Evolutionary conservation across 2,329 filamentous ascomycete genomes (phyloP).

Genomic region (Alternaria ventricosa): DNA sequence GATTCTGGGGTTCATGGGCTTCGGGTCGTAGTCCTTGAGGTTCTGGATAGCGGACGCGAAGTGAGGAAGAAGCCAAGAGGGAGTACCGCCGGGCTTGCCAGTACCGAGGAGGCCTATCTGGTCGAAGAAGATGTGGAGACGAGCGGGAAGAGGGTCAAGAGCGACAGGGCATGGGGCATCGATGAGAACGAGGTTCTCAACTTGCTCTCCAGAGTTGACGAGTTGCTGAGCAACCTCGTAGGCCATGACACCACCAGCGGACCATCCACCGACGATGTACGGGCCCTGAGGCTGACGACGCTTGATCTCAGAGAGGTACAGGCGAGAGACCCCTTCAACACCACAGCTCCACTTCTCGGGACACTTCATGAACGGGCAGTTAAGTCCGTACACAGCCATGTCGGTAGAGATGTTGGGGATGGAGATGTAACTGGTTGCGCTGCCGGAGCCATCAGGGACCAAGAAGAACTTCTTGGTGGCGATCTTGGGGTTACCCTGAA

Average conservation of each 20-base stretch:
- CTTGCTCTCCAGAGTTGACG: constrained; percentile 55
- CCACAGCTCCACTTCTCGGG: constrained; percentile 70
- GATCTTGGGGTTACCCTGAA: constrained; percentile 63
- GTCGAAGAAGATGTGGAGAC: constrained; percentile 75
- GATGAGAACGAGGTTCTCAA: constrained; percentile 60
- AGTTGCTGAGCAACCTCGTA: constrained; percentile 60
- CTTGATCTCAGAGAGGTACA: constrained; percentile 74
- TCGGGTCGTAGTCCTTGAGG: constrained; percentile 72
- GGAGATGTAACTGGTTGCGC: constrained; percentile 71
- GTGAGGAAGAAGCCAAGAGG: constrained; percentile 76
- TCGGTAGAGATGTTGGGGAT: constrained; percentile 62
- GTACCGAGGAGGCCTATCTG: constrained; percentile 74
- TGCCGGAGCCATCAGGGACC: constrained; percentile 61
- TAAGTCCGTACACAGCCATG: constrained; percentile 62
- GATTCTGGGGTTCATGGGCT: constrained; percentile 64
- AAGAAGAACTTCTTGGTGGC: constrained; percentile 63
- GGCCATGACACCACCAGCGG: constrained; percentile 62
- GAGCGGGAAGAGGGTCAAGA: constrained; percentile 58
- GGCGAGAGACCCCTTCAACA: constrained; percentile 68
- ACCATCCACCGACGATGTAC: constrained; percentile 63
- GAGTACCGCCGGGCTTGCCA: constrained; percentile 64
- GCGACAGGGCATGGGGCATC: constrained; percentile 61
- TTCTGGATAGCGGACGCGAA: constrained; percentile 73
- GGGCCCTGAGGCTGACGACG: constrained; percentile 71
- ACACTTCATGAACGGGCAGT: constrained; percentile 74